Evolutionary conservation across 2,329 filamentous ascomycete genomes (phyloP).

Genomic region (Ophiocordyceps camponoti-floridani): DNA sequence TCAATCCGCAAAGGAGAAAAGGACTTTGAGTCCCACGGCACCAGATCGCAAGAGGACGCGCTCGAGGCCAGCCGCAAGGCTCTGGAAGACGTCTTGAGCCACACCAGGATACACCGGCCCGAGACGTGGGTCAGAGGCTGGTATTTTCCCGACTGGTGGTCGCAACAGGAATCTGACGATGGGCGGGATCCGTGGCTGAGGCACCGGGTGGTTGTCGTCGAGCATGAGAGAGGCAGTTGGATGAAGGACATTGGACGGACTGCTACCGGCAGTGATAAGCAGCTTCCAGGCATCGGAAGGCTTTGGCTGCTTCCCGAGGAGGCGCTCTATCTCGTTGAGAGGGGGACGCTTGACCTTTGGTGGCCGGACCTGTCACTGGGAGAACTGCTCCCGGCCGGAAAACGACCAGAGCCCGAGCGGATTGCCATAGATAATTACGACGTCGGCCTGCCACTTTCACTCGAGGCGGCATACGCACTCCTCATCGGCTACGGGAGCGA

Average conservation of each 20-base stretch:
- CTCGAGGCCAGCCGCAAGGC: slow-evolving; percentile 69
- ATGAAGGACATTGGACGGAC: slow-evolving; percentile 61
- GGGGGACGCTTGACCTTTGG: slow-evolving; percentile 72
- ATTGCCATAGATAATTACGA: slow-evolving; percentile 27
- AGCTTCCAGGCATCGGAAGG: slow-evolving; percentile 36
- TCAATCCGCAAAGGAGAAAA: slow-evolving; percentile 87
- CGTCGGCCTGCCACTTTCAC: slow-evolving; percentile 62
- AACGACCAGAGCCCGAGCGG: slow-evolving; percentile 6
- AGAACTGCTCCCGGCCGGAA: slow-evolving; percentile 23
- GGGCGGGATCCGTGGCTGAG: slow-evolving; percentile 12
- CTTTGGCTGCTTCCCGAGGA: slow-evolving; percentile 86
- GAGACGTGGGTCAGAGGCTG: slow-evolving; percentile 50
- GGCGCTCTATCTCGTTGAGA: slow-evolving; percentile 72
- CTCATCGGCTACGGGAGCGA: slow-evolving; percentile 56
- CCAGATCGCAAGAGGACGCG: slow-evolving; percentile 57
- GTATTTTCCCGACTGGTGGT: slow-evolving; percentile 51
- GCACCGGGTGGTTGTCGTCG: slow-evolving; percentile 46
- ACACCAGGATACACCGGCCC: slow-evolving; percentile 55
- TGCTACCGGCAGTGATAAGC: slow-evolving; percentile 32
- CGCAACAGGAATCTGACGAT: slow-evolving; percentile 4
- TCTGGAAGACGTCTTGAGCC: slow-evolving; percentile 74
- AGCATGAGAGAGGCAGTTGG: slow-evolving; percentile 53
- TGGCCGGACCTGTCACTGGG: slow-evolving; percentile 48
- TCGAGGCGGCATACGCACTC: slow-evolving; percentile 78
- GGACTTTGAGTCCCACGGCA: slow-evolving; percentile 90